phyloP scores from a whole-genome alignment of 352 stramenopile species.

The Pythium phragmiticola region DNA sequence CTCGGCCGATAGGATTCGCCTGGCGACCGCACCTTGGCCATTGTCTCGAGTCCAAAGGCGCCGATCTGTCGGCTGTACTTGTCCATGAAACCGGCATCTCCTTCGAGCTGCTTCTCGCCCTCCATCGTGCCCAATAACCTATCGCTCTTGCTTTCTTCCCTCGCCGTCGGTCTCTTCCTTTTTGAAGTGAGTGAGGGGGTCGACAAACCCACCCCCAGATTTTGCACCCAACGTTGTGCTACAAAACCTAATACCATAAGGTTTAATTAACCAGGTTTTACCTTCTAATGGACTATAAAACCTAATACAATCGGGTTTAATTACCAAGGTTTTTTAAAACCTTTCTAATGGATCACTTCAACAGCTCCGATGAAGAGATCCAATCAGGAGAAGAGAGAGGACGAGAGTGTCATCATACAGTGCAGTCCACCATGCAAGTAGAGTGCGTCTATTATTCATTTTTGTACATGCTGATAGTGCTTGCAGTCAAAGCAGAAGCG shows the following conservation, averaged over 20 bases:
- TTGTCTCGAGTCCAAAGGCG: slow-evolving; percentile 90
- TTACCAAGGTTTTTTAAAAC: slow-evolving; percentile 16
- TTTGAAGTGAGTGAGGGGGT: slow-evolving; percentile 8
- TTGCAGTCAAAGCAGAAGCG: slow-evolving; percentile 80
- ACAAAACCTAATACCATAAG: slow-evolving; percentile 5
- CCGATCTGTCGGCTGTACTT: slow-evolving; percentile 93
- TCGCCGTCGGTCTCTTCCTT: slow-evolving; percentile 1
- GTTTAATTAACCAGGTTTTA: slow-evolving; percentile 19
- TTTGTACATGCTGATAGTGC: slow-evolving; percentile 58
- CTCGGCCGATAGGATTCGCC: slow-evolving; percentile 8
- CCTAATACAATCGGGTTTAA: slow-evolving; percentile 12
- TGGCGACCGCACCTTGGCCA: slow-evolving; percentile 75
- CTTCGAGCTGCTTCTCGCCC: slow-evolving; percentile 59
- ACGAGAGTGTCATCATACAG: background rate
- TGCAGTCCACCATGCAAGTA: background rate
- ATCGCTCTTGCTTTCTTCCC: background rate
- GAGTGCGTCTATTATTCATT: slow-evolving; percentile 16
- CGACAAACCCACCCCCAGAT: background rate
- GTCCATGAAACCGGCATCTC: slow-evolving; percentile 91
- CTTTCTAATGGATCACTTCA: background rate
- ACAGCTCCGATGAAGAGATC: slow-evolving; percentile 1
- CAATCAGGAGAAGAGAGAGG: too few relatives aligned
- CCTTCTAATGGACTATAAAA: background rate
- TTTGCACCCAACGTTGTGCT: background rate
- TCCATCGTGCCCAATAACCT: slow-evolving; percentile 39